Conservation (phyloP, 1,139 yeast genomes). For the Suhomyces maxii region DNA sequence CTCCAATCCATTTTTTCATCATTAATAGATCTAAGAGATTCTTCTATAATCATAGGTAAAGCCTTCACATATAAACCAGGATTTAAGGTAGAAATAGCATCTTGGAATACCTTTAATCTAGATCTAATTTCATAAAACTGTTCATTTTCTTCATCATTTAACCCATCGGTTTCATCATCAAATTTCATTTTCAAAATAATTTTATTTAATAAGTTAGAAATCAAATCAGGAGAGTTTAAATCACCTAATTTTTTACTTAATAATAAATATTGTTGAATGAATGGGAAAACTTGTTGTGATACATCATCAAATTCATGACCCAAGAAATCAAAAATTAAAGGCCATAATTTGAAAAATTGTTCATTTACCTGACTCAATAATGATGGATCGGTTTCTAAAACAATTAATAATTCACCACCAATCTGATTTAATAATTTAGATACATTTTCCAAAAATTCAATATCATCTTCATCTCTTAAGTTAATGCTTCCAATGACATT, state of each 20-base stretch:
- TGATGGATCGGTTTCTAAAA: slow-evolving; percentile 51
- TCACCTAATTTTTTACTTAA: slow-evolving; percentile 59
- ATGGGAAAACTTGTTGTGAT: slow-evolving; percentile 77
- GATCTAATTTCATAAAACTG: slow-evolving; percentile 79
- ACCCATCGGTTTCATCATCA: slow-evolving; percentile 71
- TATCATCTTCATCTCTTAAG: slow-evolving; percentile 41
- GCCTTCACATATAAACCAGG: slow-evolving; percentile 73
- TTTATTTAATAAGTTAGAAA: slow-evolving; percentile 65
- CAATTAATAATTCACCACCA: slow-evolving; percentile 70
- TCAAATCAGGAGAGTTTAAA: slow-evolving; percentile 44
- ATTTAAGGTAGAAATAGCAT: slow-evolving; percentile 73
- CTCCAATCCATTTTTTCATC: slow-evolving; percentile 59
- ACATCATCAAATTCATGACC: slow-evolving; percentile 88
- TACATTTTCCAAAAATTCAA: slow-evolving; percentile 74
- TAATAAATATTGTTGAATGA: slow-evolving; percentile 70
- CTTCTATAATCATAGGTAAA: slow-evolving; percentile 64
- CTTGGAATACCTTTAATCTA: slow-evolving; percentile 77
- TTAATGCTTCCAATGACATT: slow-evolving; percentile 45
- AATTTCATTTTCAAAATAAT: slow-evolving; percentile 76
- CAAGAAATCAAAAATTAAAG: slow-evolving; percentile 68
- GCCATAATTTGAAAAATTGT: slow-evolving; percentile 55
- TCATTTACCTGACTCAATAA: slow-evolving; percentile 43
- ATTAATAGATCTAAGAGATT: slow-evolving; percentile 46
- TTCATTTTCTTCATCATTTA: slow-evolving; percentile 58
- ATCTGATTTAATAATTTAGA: slow-evolving; percentile 75